Evolutionary conservation across 495 filamentous ascomycete genomes (phyloP).

Genomic region (Trichoderma gamsii): DNA sequence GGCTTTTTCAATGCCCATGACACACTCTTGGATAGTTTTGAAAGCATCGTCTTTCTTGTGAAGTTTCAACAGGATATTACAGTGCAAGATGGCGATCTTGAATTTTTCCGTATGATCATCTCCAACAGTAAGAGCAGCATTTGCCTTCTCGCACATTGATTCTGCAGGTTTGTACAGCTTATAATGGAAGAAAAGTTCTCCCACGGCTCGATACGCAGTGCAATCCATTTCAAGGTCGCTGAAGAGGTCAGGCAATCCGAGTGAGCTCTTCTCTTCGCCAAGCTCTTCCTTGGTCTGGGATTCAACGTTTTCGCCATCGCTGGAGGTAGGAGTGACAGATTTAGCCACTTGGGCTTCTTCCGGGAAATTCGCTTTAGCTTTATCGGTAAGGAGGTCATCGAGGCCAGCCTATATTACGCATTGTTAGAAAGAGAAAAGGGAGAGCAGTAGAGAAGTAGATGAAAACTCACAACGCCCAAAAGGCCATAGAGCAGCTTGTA

Average conservation of each 20-base stretch:
- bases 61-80: slow-evolving; percentile 8
- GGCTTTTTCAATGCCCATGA: background rate
- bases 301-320: background rate
- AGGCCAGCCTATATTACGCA: background rate
- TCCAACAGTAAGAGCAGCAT: too few relatives aligned
- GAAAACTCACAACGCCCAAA: background rate
- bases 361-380: background rate
- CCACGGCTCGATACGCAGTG: slow-evolving; percentile 11
- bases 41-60: background rate
- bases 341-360: background rate
- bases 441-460: too few relatives aligned
- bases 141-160: slow-evolving; percentile 16
- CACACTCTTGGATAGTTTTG: background rate
- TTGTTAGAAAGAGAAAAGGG: background rate
- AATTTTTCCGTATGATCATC: background rate
- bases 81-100: background rate
- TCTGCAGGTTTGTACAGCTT: slow-evolving; percentile 14
- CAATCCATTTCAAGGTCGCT: slow-evolving; percentile 13
- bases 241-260: slow-evolving; percentile 6
- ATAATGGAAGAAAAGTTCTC: background rate
- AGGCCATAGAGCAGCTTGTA: slow-evolving; percentile 1
- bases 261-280: background rate
- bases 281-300: background rate
- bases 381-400: background rate
- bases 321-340: background rate